phyloP scores from a whole-genome alignment of 1,139 yeast genomes.

The Candida tetrigidarum region DNA sequence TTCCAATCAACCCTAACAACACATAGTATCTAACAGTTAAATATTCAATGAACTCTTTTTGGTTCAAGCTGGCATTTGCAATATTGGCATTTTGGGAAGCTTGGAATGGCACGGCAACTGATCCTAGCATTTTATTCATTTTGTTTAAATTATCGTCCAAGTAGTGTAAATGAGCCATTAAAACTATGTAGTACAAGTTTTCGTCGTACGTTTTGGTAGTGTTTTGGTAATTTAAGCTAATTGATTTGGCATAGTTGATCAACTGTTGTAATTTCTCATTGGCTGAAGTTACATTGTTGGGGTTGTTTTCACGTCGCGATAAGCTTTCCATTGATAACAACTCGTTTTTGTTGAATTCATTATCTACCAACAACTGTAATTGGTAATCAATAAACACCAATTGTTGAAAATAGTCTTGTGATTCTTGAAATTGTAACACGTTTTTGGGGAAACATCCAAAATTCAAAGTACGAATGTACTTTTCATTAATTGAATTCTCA shows the following conservation, averaged over 20 bases:
- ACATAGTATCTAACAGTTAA: constrained; percentile 42
- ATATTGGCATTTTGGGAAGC: constrained; percentile 17
- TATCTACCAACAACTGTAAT: constrained; percentile 37
- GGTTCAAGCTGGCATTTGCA: constrained; percentile 17
- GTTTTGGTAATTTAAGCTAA: constrained; percentile 32
- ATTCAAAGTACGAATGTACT: constrained; percentile 31
- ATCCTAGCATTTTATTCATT: constrained; percentile 24
- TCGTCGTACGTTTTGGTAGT: constrained; percentile 33
- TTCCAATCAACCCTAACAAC: constrained; percentile 32
- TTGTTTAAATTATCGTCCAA: constrained; percentile 31
- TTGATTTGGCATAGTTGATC: constrained; percentile 32
- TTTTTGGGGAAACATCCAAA: constrained; percentile 45
- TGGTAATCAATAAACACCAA: constrained; percentile 45
- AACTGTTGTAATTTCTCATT: constrained; percentile 33
- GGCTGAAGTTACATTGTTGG: constrained; percentile 14
- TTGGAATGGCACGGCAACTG: constrained; percentile 21
- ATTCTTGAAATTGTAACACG: constrained; percentile 38
- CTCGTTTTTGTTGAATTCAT: constrained; percentile 35
- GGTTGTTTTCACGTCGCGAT: not conserved
- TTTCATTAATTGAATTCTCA: constrained; percentile 28
- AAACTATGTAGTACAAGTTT: constrained; percentile 35
- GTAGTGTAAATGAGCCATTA: constrained; percentile 42
- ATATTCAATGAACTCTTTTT: constrained; percentile 35
- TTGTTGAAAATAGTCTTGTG: constrained; percentile 41
- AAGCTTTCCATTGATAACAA: constrained; percentile 25